Evolutionary conservation across 2,329 filamentous ascomycete species (phyloP), one percentile per base, ranked within the genome.

Genomic region (Microascus cirrosus): DNA sequence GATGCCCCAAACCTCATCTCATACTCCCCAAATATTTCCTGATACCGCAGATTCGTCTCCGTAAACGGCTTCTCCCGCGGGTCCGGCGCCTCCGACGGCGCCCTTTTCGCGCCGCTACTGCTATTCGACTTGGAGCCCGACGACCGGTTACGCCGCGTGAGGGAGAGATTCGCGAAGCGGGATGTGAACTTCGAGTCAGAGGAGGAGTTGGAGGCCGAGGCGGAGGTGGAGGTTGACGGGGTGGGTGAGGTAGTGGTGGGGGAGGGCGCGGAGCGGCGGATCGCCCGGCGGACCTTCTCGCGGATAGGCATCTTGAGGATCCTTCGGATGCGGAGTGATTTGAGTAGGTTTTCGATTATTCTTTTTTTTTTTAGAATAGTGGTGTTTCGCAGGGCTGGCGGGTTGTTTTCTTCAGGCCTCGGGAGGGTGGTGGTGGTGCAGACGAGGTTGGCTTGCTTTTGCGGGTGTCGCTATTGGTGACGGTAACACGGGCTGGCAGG

Each of bases 31-130:
- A 79, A 69, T 65, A 75, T 69, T 66, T 77, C 72, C 63, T 77
- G 76, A 63, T 78, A 73, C 58, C 70, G 68, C 20, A 77, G 68
- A 65, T 78, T 77, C 56, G 73, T 69, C 58, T 71, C 68, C 10
- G 73, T 77, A 55, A 77, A 68, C 28, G 74, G 73, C 62, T 72
- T 69, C 65, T 77, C 73, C 66, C 73, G 72, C 7, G 75, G 74
- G 63, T 78, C 74, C 28, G 55, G 32, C n/a, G 45, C 48, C 20
- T 66, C 59, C 54, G 61, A 61, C 48, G 56, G 55, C 15, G 34
- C 48, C 56, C 61, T 61, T 51, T 60, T 59, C 57, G 60, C 56
- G 36, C 45, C 36, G 25, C 45, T 35, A 15, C 45, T 50, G 25
- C 45, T 35, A 15, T 53, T 45, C 36, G 53, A 53, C 51, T 56